phyloP scores from a whole-genome alignment of 2,329 filamentous ascomycete genomes.

The Penicillium frequentans region DNA sequence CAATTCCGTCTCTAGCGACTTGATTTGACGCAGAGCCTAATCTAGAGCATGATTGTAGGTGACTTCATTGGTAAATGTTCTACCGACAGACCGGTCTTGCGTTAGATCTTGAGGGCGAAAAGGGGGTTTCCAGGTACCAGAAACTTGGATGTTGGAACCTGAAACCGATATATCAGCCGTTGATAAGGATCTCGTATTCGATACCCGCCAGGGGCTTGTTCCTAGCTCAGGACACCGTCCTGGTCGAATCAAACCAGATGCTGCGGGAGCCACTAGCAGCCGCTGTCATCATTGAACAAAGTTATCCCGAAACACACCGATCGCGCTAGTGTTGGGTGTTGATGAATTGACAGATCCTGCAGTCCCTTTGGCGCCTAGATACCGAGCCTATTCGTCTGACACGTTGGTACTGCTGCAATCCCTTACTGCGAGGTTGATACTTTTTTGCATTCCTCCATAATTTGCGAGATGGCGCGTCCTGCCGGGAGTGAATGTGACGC shows the following conservation, averaged over 20 bases:
- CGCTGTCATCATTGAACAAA: not conserved
- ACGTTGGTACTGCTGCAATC: slow-evolving; percentile 9
- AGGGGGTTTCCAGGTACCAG: not conserved
- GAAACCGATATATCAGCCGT: not conserved
- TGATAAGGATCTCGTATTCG: not conserved
- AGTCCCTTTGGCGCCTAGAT: not conserved
- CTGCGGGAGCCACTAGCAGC: slow-evolving; percentile 6
- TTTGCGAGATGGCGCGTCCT: not conserved
- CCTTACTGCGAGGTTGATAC: not conserved
- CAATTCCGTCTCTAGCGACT: not conserved
- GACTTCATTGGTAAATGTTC: not conserved
- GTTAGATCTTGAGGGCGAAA: not conserved
- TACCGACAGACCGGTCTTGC: not conserved
- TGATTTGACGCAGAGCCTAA: not conserved
- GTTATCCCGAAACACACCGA: slow-evolving; percentile 4
- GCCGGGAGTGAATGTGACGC: not conserved
- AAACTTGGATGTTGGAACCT: not conserved
- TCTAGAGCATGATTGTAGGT: not conserved
- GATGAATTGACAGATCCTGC: not conserved
- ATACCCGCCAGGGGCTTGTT: not conserved
- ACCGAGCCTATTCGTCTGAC: slow-evolving; percentile 6
- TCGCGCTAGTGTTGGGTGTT: not conserved
- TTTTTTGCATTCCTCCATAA: not conserved
- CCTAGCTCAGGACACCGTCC: slow-evolving; percentile 1
- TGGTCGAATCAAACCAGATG: not conserved